Conservation (phyloP, 2,329 filamentous ascomycete genomes). For the Claviceps maximensis region DNA sequence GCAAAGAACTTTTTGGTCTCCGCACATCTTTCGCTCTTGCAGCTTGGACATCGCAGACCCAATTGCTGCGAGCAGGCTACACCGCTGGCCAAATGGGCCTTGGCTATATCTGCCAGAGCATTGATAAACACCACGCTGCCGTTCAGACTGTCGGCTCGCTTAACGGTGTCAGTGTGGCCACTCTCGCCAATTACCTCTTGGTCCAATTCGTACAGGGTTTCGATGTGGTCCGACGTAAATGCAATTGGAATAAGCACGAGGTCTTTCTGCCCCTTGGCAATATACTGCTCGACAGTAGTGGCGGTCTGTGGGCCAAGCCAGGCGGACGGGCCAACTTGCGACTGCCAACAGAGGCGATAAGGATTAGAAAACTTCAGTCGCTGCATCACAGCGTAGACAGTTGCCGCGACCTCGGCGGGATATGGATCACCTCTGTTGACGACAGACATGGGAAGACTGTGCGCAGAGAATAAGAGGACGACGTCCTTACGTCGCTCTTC, state of each 20-base stretch:
- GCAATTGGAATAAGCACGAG: conserved; percentile 87
- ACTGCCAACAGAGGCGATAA: conserved; percentile 94
- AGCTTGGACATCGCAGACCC: conserved; percentile 82
- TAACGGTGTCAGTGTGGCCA: conserved; percentile 64
- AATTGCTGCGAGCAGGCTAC: conserved; percentile 66
- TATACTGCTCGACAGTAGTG: conserved; percentile 75
- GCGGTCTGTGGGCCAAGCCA: conserved; percentile 94
- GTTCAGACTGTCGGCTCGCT: conserved; percentile 84
- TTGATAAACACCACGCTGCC: conserved; percentile 82
- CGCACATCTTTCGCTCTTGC: conserved; percentile 75
- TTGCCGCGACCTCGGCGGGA: conserved; percentile 87
- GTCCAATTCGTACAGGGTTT: conserved; percentile 90
- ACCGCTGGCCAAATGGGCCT: conserved; percentile 60
- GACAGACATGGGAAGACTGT: conserved; percentile 93
- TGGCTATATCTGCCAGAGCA: conserved; percentile 77
- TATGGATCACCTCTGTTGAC: conserved; percentile 95
- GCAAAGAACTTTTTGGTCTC: conserved; percentile 62
- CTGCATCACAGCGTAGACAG: conserved; percentile 94
- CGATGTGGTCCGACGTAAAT: conserved; percentile 98
- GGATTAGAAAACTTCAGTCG: conserved; percentile 76
- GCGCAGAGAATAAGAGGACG: conserved; percentile 83
- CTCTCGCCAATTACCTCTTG: conserved; percentile 88
- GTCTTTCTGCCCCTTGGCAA: conserved; percentile 83
- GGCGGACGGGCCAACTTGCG: conserved; percentile 86
- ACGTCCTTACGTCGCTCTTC: conserved; percentile 67